A percentile compares a stretch with the other conserved stretches of the same genome.
These are phyloP conservation scores for Decorospora gaudefroyi DNA, from an alignment of 2,329 filamentous ascomycete genomes.

Conservation along the genomic window DNA sequence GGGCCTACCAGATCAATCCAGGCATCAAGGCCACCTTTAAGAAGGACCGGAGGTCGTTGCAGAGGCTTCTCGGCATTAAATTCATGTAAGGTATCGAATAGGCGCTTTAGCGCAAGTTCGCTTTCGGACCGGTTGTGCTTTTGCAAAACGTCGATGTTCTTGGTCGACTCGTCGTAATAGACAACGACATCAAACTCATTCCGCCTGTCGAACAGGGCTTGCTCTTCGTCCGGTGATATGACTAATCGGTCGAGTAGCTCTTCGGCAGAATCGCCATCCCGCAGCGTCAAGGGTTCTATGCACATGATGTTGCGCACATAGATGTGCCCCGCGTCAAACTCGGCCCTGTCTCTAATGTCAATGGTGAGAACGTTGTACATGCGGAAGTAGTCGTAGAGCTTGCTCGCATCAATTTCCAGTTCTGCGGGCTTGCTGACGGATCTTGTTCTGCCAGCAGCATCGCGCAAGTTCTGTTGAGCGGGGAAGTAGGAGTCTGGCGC, in stretches of 20 bases:
- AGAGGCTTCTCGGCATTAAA: slow-evolving; percentile 81
- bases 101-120: slow-evolving; percentile 64
- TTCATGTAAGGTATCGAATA: slow-evolving; percentile 79
- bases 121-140: slow-evolving; percentile 50
- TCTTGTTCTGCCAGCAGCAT: slow-evolving; percentile 36
- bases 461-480: slow-evolving; percentile 22
- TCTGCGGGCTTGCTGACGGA: slow-evolving; percentile 59
- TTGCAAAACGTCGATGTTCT: slow-evolving; percentile 61
- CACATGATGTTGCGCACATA: slow-evolving; percentile 83
- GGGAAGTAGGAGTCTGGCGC: slow-evolving; percentile 52
- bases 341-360: slow-evolving; percentile 77
- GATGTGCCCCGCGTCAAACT: slow-evolving; percentile 89
- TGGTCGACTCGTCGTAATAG: slow-evolving; percentile 78
- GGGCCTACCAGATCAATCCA: slow-evolving; percentile 84
- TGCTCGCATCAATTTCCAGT: slow-evolving; percentile 68
- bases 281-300: slow-evolving; percentile 78
- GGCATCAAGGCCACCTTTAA: slow-evolving; percentile 80
- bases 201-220: slow-evolving; percentile 70
- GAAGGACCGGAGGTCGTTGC: slow-evolving; percentile 72
- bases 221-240: slow-evolving; percentile 74
- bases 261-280: slow-evolving; percentile 68
- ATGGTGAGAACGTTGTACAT: slow-evolving; percentile 75
- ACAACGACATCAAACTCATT: slow-evolving; percentile 84
- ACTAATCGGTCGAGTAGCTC: slow-evolving; percentile 70
- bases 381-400: slow-evolving; percentile 71